Percentiles rank a stretch among this genome's conserved stretches.
Conservation (phyloP, 257 asterid genomes). For the Anisodus acutangulus region DNA sequence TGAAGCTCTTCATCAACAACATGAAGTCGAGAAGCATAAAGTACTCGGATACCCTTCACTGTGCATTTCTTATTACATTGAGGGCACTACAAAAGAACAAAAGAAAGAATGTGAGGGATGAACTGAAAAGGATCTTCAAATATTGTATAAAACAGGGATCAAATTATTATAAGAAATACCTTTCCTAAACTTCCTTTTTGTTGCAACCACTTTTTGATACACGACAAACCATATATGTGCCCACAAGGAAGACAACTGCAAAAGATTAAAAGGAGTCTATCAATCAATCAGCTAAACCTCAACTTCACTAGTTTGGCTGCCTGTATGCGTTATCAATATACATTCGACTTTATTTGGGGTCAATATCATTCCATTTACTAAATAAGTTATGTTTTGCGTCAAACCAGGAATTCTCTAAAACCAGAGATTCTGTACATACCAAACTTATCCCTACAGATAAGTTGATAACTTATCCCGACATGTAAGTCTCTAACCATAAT, state of each 20-base stretch:
- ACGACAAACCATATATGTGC: slow-evolving; percentile 76
- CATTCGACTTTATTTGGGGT: neutral
- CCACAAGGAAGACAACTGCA: slow-evolving; percentile 96
- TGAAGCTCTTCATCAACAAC: slow-evolving; percentile 70
- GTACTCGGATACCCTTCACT: slow-evolving; percentile 67
- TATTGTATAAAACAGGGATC: slow-evolving; percentile 5
- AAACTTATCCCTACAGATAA: neutral
- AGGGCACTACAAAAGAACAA: slow-evolving; percentile 68
- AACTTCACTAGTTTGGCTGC: neutral
- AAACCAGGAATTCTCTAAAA: neutral
- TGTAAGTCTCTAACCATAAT: slow-evolving; percentile 9
- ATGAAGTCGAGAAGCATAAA: slow-evolving; percentile 73
- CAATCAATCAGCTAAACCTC: slow-evolving; percentile 25
- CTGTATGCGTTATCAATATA: neutral
- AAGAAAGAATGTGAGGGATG: slow-evolving; percentile 1
- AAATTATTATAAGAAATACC: slow-evolving; percentile 46
- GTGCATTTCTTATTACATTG: slow-evolving; percentile 78
- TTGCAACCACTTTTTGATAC: slow-evolving; percentile 85
- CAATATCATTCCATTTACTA: neutral
- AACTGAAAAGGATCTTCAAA: neutral
- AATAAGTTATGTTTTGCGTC: neutral
- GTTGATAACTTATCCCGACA: neutral
- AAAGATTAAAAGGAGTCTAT: neutral
- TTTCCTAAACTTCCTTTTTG: slow-evolving; percentile 61
- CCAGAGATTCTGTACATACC: slow-evolving; percentile 7